Evolutionary conservation across 768 basidiomycete species (phyloP).

Genomic region (Gautieria morchelliformis): DNA sequence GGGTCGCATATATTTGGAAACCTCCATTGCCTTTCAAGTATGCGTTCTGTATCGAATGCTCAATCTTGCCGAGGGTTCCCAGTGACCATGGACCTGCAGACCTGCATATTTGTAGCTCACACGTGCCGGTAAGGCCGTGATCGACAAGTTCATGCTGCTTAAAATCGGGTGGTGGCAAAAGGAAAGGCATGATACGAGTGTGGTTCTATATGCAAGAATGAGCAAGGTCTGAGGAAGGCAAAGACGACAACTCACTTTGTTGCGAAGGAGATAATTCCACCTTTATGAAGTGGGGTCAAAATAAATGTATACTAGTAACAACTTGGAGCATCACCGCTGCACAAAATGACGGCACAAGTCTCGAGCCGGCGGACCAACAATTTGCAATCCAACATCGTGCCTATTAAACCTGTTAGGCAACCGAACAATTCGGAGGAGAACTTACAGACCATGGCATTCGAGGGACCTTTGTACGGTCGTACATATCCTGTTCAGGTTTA

Average conservation of each 20-base stretch:
- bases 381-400: conserved; percentile 96
- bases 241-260: conserved; percentile 55
- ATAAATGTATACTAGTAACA: not conserved
- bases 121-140: conserved; percentile 86
- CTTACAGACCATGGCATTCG: conserved; percentile 89
- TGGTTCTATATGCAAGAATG: conserved; percentile 56
- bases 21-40: conserved; percentile 65
- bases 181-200: conserved; percentile 82
- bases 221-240: not conserved
- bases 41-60: conserved; percentile 91
- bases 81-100: conserved; percentile 96
- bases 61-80: conserved; percentile 75
- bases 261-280: conserved; percentile 90
- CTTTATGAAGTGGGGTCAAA: conserved; percentile 27
- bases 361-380: conserved; percentile 92
- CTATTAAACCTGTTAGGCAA: conserved; percentile 29
- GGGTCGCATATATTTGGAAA: too few relatives aligned
- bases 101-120: conserved; percentile 94
- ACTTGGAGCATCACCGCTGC: conserved; percentile 48
- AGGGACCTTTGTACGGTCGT: conserved; percentile 80
- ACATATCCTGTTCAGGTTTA: conserved; percentile 93
- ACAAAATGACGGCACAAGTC: conserved; percentile 93
- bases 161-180: conserved; percentile 91
- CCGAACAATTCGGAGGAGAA: not conserved
- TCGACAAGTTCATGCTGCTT: conserved; percentile 66